Base-by-base conservation (phyloP, 805 yeast genomes). In the Candida coquimbonensis region DNA sequence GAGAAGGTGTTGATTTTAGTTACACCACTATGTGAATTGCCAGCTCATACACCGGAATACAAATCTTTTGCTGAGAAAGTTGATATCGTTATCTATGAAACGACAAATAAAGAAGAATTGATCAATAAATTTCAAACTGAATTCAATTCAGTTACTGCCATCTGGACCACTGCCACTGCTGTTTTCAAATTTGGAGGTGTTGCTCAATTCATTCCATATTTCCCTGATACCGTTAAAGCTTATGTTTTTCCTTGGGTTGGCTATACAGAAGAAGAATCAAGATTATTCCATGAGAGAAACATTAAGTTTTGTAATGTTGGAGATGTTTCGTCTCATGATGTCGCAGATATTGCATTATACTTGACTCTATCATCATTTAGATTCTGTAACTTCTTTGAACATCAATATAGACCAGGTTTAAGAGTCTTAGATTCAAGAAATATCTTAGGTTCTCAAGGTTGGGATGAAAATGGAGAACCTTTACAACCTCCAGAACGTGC, bases 281-380 rank as follows among this genome's bases (percentile, higher is more conserved):
- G 51, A 11, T 67, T 57, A 14, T 61, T 82, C 61, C 61, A 67
- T 26, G 68, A 64, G 29, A 68, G 72, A 37, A 74, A 72, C 13
- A 75, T 86, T 29, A 55, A 65, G 9, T 67, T 86, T 49, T 77
- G 85, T 48, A 82, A 86, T 55, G 80, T 80, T 46, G 75, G 86
- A 48, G 65, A 74, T 6, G 65, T 70, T 33, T 79, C 83, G 0
- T 76, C 85, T 2, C 75, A 70, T 38, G 82, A 84, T 13, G 95
- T 86, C 31, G 85, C 90, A 4, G 95, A 86, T 51, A 64, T 80
- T 45, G 91, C 82, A 2, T 64, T 83, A 37, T 74, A 67, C 56
- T 70, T 81, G 51, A 67, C 84, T 0, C 59, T 85, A 47, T 71
- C 79, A 32, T 72, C 80, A 19, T 82, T 81, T 65, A 70, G 95